These are phyloP conservation scores for Pichia deserticola DNA, from an alignment of 805 yeast genomes.

Conservation along the genomic window DNA sequence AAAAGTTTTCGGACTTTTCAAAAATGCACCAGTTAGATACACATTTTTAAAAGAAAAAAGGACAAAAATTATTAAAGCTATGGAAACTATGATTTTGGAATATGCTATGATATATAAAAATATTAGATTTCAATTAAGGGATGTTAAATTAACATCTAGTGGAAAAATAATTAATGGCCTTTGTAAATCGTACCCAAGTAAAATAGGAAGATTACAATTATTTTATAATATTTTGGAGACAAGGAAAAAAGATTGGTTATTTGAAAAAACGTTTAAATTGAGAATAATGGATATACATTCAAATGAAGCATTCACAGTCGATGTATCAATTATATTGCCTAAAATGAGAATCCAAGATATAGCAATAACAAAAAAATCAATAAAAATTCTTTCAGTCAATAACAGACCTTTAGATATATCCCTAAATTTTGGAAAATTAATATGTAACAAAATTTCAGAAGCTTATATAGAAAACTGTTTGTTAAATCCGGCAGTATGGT, in stretches of 20 bases:
- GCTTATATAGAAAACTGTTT: constrained; percentile 20
- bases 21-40: constrained; percentile 28
- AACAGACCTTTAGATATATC: constrained; percentile 23
- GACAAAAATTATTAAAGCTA: constrained; percentile 18
- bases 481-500: constrained; percentile 30
- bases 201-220: constrained; percentile 7
- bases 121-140: constrained; percentile 26
- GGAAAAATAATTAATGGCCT: constrained; percentile 11
- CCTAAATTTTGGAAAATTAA: constrained; percentile 26
- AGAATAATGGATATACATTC: not conserved
- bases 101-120: constrained; percentile 27
- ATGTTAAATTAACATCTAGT: constrained; percentile 14
- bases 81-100: constrained; percentile 21
- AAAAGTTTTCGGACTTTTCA: constrained; percentile 26
- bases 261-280: constrained; percentile 10
- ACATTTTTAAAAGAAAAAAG: constrained; percentile 24
- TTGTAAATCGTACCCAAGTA: constrained; percentile 9
- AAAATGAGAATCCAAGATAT: constrained; percentile 26
- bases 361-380: constrained; percentile 16
- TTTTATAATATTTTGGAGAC: constrained; percentile 16
- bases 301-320: not conserved
- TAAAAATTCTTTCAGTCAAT: constrained; percentile 30
- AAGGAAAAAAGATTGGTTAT: constrained; percentile 12
- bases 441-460: constrained; percentile 20
- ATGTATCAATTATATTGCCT: constrained; percentile 25